Conservation (phyloP, 1,284 basidiomycete genomes). For the Naganishia albida region DNA sequence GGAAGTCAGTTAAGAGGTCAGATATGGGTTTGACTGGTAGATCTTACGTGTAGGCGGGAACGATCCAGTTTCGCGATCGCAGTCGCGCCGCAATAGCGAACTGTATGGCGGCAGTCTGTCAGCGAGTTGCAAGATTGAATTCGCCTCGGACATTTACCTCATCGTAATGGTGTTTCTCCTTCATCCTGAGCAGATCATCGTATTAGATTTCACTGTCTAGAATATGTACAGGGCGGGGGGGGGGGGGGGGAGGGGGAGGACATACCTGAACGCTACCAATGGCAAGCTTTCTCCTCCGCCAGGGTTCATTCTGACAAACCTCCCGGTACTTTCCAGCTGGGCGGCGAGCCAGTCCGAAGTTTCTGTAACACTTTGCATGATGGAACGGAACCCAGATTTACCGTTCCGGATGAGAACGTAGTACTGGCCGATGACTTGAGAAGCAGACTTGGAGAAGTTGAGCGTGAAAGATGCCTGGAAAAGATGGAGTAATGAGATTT, state of each 20-base stretch:
- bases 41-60: conserved; percentile 34
- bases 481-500: conserved; percentile 14
- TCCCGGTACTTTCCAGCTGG: conserved; percentile 31
- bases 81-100: conserved; percentile 36
- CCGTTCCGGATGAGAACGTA: conserved; percentile 39
- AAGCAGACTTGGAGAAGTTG: conserved; percentile 47
- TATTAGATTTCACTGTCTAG: too few species aligned
- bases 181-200: conserved; percentile 29
- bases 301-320: conserved; percentile 32
- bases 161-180: conserved; percentile 34
- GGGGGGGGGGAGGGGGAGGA: background rate
- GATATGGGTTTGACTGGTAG: too few species aligned
- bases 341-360: conserved; percentile 33
- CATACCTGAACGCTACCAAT: conserved; percentile 35
- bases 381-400: conserved; percentile 48
- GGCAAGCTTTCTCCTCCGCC: conserved; percentile 34
- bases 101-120: conserved; percentile 29
- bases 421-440: conserved; percentile 42
- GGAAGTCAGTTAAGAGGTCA: background rate
- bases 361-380: conserved; percentile 46
- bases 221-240: background rate
- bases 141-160: conserved; percentile 11
- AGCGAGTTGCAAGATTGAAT: conserved; percentile 5
- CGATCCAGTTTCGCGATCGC: conserved; percentile 35
- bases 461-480: conserved; percentile 43